These are phyloP conservation scores for Syncephalastrum contaminatum DNA, from an alignment of 371 early-diverging fungal species.

Conservation along the genomic window DNA sequence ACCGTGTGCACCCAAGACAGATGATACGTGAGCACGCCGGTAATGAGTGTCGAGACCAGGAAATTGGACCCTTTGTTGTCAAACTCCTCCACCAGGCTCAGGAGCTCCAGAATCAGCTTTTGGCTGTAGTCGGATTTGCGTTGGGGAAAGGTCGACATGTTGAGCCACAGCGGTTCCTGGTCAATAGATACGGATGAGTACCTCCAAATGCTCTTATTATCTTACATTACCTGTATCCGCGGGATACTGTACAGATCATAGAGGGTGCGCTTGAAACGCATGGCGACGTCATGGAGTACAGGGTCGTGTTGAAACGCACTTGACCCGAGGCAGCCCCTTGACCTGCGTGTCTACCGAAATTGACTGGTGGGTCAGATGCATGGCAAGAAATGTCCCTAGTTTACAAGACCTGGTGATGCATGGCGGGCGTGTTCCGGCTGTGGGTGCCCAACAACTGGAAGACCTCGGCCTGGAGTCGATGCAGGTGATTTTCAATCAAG, in stretches of 20 bases:
- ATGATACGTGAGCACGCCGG: slow-evolving; percentile 59
- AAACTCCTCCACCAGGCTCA: slow-evolving; percentile 45
- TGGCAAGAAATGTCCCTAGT: neutral
- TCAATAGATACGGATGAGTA: neutral
- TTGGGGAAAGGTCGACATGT: slow-evolving; percentile 64
- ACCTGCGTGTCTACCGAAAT: slow-evolving; percentile 16
- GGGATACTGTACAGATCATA: slow-evolving; percentile 57
- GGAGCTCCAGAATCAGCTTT: slow-evolving; percentile 51
- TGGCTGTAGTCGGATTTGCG: slow-evolving; percentile 46
- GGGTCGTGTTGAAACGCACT: slow-evolving; percentile 55
- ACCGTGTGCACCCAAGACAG: slow-evolving; percentile 68
- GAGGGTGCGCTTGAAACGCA: slow-evolving; percentile 51
- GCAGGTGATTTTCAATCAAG: slow-evolving; percentile 59
- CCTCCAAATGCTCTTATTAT: no score
- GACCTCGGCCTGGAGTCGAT: slow-evolving; percentile 58
- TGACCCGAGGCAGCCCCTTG: slow-evolving; percentile 30
- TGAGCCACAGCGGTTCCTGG: slow-evolving; percentile 66
- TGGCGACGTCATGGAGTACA: slow-evolving; percentile 45
- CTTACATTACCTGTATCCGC: slow-evolving; percentile 52
- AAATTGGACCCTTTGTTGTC: slow-evolving; percentile 40
- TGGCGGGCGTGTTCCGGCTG: slow-evolving; percentile 21
- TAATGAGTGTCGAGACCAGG: slow-evolving; percentile 55
- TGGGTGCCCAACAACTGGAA: slow-evolving; percentile 46
- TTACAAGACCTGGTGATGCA: slow-evolving; percentile 2
- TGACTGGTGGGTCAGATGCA: neutral